These are phyloP conservation scores for Yamadazyma oceani DNA, from an alignment of 1,139 yeast species.

Conservation along the genomic window DNA sequence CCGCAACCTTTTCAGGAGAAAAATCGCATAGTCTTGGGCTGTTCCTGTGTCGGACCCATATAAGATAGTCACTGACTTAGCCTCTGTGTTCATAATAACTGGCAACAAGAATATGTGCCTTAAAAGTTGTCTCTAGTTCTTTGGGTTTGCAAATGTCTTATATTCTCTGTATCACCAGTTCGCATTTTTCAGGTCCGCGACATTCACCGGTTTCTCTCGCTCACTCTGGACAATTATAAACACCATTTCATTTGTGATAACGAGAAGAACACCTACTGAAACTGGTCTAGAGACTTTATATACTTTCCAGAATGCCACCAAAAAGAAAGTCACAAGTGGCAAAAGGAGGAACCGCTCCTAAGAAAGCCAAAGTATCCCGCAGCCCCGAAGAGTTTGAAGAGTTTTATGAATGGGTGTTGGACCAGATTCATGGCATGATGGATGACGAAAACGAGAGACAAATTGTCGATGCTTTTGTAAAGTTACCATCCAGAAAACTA, in stretches of 20 bases:
- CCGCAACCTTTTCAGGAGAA: conserved; percentile 56
- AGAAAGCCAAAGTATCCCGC: conserved; percentile 13
- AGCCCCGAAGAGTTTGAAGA: conserved; percentile 24
- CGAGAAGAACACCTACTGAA: conserved; percentile 3
- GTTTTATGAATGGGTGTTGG: conserved; percentile 29
- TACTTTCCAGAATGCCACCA: conserved; percentile 21
- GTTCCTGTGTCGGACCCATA: conserved; percentile 96
- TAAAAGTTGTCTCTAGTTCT: too few species aligned
- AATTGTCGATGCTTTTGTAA: conserved; percentile 56
- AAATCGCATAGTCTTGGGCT: conserved; percentile 80
- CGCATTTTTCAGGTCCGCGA: too few species aligned
- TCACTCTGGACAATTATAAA: background rate
- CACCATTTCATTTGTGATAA: conserved; percentile 2
- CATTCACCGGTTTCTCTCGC: background rate
- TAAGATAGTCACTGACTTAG: conserved; percentile 50
- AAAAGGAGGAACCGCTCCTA: conserved; percentile 12
- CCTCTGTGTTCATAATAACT: background rate
- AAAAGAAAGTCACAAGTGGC: conserved; percentile 22
- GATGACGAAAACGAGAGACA: conserved; percentile 33
- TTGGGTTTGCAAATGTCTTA: too few species aligned
- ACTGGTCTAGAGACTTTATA: too few species aligned
- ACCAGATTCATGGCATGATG: conserved; percentile 25
- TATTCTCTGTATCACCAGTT: too few species aligned
- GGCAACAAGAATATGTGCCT: background rate
- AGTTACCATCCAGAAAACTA: conserved; percentile 69